Evolutionary conservation across 192 early-diverging fungal genomes (phyloP), one percentile per base, ranked within the genome.

Genomic region (Podila epigama): DNA sequence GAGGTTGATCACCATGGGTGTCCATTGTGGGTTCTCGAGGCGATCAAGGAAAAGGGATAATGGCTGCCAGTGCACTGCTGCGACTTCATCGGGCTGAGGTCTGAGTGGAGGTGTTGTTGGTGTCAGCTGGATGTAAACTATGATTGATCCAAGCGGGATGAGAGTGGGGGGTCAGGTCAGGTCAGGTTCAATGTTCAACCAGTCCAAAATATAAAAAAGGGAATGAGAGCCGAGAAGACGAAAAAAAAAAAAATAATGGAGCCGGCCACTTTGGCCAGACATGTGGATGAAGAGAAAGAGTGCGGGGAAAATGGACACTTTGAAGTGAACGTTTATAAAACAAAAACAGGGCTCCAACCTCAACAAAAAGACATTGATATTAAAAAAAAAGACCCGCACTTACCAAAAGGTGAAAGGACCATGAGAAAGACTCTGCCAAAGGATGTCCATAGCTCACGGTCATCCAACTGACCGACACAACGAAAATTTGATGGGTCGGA

Each of bases 391-490:
- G n/a, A 20, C 25, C 20, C 41, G 15, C 25, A 22, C 52, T 51
- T 78, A 81, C 82, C 79, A 68, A 80, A 83, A 18, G 80, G 82
- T 22, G 77, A 83, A 16, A 81, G 70, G 5, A 79, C 68, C 80
- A 83, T 81, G 31, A 82, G 41, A 52, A 82, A 81, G 50, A 73
- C 70, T 33, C 71, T 53, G 48, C 72, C 79, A 60, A 84, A 84
- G 6, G 80, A 80, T 16, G 82, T 78, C 51, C 79, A 81, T 20
- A 84, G 73, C 54, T 84, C 78, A 42, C 79, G 64, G 69, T 84
- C 81, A 54, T 84, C 80, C 66, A 81, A 34, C 4, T 68, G 72
- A 25, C 83, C 79, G 18, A 69, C 28, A 66, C 65, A 80, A 15
- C 69, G 40, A 55, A 82, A 80, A 58, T 69, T 57, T 50, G 62